Conservation (phyloP, 164 flowering plant species). For the Berberis thunbergii region DNA sequence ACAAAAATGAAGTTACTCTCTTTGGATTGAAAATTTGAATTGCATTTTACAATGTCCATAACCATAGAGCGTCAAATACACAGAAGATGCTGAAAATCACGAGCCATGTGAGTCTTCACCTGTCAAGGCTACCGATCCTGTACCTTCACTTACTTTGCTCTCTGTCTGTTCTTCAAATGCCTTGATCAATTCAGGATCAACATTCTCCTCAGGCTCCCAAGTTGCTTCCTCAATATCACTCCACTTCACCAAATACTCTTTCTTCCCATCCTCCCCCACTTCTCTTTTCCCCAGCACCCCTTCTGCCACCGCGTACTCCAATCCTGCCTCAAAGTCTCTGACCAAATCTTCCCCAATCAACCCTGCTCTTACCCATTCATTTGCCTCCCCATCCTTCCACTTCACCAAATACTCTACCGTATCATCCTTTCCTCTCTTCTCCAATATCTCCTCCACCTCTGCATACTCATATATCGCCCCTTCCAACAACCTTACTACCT, state of each 20-base stretch:
- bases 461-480: constrained; percentile 69
- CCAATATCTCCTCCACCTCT: constrained; percentile 84
- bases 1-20: no score
- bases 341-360: constrained; percentile 64
- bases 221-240: constrained; percentile 79
- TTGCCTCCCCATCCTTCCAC: constrained; percentile 78
- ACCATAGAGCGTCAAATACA: not conserved
- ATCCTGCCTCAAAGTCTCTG: constrained; percentile 72
- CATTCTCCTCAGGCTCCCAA: constrained; percentile 94
- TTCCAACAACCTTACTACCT: constrained; percentile 45
- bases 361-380: constrained; percentile 68
- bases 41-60: no score
- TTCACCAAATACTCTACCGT: constrained; percentile 68
- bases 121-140: not conserved
- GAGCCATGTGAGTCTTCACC: not conserved
- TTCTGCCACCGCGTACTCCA: constrained; percentile 89
- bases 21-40: no score
- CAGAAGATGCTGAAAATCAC: not conserved
- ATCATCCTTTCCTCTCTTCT: constrained; percentile 73
- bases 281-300: constrained; percentile 44
- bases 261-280: constrained; percentile 41
- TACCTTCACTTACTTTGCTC: constrained; percentile 2
- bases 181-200: constrained; percentile 64
- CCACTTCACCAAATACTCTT: constrained; percentile 90
- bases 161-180: constrained; percentile 42